phyloP scores from a whole-genome alignment of 1,139 yeast species.

The Hansenula sp. region DNA sequence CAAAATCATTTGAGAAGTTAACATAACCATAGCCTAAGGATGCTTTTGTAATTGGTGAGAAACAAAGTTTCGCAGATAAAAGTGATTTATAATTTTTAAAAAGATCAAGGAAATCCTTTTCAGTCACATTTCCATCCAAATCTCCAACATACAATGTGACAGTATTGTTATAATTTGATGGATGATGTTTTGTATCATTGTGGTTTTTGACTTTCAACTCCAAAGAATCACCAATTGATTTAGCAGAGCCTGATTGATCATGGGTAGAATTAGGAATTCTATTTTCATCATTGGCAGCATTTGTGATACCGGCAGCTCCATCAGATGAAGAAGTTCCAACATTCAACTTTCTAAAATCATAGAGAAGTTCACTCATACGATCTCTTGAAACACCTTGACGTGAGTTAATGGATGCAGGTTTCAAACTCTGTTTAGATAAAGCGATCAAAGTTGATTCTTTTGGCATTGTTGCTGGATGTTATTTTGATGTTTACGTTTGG shows the following conservation, averaged over 20 bases:
- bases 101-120: conserved; percentile 29
- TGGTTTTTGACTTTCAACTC: conserved; percentile 18
- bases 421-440: neutral
- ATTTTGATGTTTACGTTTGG: no score
- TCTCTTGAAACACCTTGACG: conserved; percentile 21
- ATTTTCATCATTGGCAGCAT: neutral
- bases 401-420: conserved; percentile 17
- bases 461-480: neutral
- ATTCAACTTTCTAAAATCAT: conserved; percentile 20
- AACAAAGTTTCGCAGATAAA: conserved; percentile 44
- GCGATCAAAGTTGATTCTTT: neutral
- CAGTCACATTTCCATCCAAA: conserved; percentile 35
- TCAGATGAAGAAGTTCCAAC: neutral
- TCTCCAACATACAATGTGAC: conserved; percentile 48
- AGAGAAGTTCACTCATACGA: conserved; percentile 21
- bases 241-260: conserved; percentile 1
- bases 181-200: conserved; percentile 8
- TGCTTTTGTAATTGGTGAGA: conserved; percentile 31
- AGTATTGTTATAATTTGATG: conserved; percentile 7
- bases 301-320: neutral
- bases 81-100: conserved; percentile 37
- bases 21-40: conserved; percentile 52
- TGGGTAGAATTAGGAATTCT: neutral
- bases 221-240: conserved; percentile 14
- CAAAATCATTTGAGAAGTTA: conserved; percentile 34